phyloP scores from a whole-genome alignment of 805 yeast species.

The Metschnikowia cubensis region DNA sequence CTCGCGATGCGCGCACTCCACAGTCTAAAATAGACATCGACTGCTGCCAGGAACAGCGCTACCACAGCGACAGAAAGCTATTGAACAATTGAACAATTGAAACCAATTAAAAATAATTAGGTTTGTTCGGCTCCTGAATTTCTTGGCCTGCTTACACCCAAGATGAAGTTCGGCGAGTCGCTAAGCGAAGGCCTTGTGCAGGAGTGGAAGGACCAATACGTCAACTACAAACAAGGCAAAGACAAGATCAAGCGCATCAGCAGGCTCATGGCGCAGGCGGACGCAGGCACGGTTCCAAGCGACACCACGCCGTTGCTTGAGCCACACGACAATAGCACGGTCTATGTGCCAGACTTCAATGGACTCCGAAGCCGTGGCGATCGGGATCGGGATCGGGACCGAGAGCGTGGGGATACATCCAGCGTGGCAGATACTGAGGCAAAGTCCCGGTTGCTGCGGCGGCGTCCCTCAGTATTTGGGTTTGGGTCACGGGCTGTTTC shows the following conservation, averaged over 20 bases:
- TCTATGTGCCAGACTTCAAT: constrained; percentile 5
- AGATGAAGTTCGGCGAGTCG: constrained; percentile 69
- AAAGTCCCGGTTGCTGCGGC: neutral
- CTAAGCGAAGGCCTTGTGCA: constrained; percentile 70
- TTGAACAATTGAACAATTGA: too few species aligned
- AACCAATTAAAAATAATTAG: too few species aligned
- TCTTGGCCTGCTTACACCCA: too few species aligned
- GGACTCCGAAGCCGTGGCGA: too few species aligned
- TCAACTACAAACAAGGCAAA: constrained; percentile 65
- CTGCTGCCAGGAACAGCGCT: too few species aligned
- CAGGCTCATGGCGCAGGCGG: constrained; percentile 15
- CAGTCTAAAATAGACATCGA: too few species aligned
- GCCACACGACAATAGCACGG: constrained; percentile 6
- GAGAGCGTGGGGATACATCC: neutral
- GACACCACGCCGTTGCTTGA: constrained; percentile 18
- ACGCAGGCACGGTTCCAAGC: constrained; percentile 12
- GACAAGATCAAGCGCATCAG: constrained; percentile 43
- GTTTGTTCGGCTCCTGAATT: too few species aligned
- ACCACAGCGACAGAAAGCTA: too few species aligned
- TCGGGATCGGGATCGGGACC: too few species aligned
- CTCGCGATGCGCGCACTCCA: too few species aligned
- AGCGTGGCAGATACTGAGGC: neutral
- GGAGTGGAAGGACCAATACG: constrained; percentile 81
- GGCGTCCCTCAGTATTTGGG: neutral
- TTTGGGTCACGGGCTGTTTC: constrained; percentile 10